phyloP scores from a whole-genome alignment of 225 moss, liverwort and hornwort genomes.

The Sphagnum contortum region DNA sequence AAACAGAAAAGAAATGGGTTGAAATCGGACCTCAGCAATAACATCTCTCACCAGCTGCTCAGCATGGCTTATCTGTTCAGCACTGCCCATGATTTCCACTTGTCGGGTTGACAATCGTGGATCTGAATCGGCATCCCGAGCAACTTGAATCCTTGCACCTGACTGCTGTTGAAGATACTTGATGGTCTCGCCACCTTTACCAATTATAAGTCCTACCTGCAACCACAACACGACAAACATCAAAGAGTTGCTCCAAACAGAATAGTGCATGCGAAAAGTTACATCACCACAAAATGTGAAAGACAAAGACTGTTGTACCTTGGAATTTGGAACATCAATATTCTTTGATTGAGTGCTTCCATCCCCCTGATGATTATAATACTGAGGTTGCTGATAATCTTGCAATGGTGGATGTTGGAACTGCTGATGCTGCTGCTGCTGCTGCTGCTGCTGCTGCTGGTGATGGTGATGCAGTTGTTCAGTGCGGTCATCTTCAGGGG shows the following conservation, averaged over 20 bases:
- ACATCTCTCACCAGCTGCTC: slow-evolving; percentile 99
- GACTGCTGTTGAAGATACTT: slow-evolving; percentile 96
- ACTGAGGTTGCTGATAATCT: slow-evolving; percentile 59
- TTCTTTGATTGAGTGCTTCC: slow-evolving; percentile 67
- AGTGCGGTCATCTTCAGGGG: slow-evolving; percentile 24
- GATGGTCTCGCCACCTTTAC: slow-evolving; percentile 97
- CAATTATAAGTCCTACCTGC: slow-evolving; percentile 95
- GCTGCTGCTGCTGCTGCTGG: slow-evolving; percentile 48
- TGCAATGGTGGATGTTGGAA: slow-evolving; percentile 50
- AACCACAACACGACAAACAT: not conserved
- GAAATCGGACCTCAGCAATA: slow-evolving; percentile 79
- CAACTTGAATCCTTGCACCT: slow-evolving; percentile 95
- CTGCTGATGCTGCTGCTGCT: slow-evolving; percentile 43
- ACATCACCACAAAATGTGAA: too few species aligned
- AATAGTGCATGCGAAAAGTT: too few species aligned
- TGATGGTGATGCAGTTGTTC: slow-evolving; percentile 30
- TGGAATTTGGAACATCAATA: slow-evolving; percentile 93
- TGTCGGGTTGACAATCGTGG: slow-evolving; percentile 85
- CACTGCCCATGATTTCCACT: slow-evolving; percentile 94
- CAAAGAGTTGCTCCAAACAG: too few species aligned
- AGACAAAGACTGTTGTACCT: slow-evolving; percentile 25
- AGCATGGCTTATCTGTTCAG: slow-evolving; percentile 84
- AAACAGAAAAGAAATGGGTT: too few species aligned
- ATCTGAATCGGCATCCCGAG: slow-evolving; percentile 92
- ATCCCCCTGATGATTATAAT: slow-evolving; percentile 75